Evolutionary conservation across 1,284 basidiomycete species (phyloP).

Genomic region (Ceratobasidium sp.): DNA sequence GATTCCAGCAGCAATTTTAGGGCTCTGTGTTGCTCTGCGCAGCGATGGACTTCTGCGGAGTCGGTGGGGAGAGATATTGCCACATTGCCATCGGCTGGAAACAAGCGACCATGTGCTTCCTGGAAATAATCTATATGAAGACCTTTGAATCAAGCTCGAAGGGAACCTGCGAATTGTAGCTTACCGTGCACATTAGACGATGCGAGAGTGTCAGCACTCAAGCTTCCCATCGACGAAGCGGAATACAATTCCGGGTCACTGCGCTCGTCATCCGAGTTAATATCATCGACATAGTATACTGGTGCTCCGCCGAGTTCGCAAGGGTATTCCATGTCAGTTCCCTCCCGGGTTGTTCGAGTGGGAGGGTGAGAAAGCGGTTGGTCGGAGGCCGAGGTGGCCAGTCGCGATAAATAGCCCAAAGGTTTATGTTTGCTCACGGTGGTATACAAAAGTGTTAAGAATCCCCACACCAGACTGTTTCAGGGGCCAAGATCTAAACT

Average conservation of each 20-base stretch:
- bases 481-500: no score
- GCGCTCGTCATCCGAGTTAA: not conserved
- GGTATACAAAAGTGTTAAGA: no score
- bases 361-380: not conserved
- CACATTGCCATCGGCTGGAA: conserved; percentile 14
- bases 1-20: not conserved
- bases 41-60: conserved; percentile 17
- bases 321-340: not conserved
- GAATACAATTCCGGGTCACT: conserved; percentile 33
- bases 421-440: not conserved
- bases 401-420: not conserved
- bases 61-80: conserved; percentile 17
- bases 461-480: no score
- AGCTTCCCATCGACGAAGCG: conserved; percentile 23
- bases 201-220: conserved; percentile 20
- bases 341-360: not conserved
- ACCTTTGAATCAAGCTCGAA: not conserved
- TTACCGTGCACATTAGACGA: conserved; percentile 3
- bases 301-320: conserved; percentile 4
- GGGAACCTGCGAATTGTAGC: not conserved
- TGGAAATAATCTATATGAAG: conserved; percentile 19
- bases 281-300: conserved; percentile 26
- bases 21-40: conserved; percentile 8
- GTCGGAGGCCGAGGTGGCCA: not conserved
- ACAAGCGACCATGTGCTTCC: conserved; percentile 20